Percentiles rank a stretch among this genome's conserved stretches.
Evolutionary conservation across 2,329 filamentous ascomycete genomes (phyloP).

Genomic region (Colletotrichum karsti): DNA sequence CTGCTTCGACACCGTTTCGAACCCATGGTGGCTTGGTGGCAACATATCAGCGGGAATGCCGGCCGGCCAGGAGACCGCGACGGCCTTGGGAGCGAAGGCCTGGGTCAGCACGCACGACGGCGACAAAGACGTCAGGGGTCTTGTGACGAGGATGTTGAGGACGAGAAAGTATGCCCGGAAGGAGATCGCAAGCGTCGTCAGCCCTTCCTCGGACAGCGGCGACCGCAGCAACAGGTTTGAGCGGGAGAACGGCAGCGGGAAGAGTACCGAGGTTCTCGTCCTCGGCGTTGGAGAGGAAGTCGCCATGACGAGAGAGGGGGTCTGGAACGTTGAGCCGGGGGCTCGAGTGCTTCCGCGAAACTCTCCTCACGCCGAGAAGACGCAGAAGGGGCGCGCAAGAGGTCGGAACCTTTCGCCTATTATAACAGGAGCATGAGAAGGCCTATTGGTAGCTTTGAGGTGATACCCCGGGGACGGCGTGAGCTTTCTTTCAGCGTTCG

Average conservation of each 20-base stretch:
- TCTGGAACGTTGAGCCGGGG: constrained; percentile 34
- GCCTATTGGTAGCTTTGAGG: background rate
- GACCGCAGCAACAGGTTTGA: constrained; percentile 1
- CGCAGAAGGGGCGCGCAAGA: background rate
- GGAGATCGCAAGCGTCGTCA: constrained; percentile 51
- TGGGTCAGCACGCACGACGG: constrained; percentile 73
- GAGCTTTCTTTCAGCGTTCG: background rate
- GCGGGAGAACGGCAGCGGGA: constrained; percentile 7
- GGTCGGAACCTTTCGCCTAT: constrained; percentile 11
- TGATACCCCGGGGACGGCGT: background rate
- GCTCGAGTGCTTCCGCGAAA: background rate
- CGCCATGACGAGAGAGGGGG: constrained; percentile 48
- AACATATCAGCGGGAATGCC: constrained; percentile 65
- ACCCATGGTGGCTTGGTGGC: constrained; percentile 70
- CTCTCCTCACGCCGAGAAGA: background rate
- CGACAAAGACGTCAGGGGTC: constrained; percentile 62
- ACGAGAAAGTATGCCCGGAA: constrained; percentile 52
- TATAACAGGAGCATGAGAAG: constrained; percentile 2
- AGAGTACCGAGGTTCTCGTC: constrained; percentile 49
- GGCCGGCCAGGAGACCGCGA: constrained; percentile 64
- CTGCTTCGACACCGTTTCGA: constrained; percentile 66
- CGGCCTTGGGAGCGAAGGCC: constrained; percentile 57
- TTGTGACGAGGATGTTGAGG: constrained; percentile 59
- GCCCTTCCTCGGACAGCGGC: constrained; percentile 18
- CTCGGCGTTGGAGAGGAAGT: constrained; percentile 53